A percentile compares a stretch with the other conserved stretches of the same genome.
Evolutionary conservation across 495 filamentous ascomycete genomes (phyloP).

Genomic region (Penicillium mononematosum): DNA sequence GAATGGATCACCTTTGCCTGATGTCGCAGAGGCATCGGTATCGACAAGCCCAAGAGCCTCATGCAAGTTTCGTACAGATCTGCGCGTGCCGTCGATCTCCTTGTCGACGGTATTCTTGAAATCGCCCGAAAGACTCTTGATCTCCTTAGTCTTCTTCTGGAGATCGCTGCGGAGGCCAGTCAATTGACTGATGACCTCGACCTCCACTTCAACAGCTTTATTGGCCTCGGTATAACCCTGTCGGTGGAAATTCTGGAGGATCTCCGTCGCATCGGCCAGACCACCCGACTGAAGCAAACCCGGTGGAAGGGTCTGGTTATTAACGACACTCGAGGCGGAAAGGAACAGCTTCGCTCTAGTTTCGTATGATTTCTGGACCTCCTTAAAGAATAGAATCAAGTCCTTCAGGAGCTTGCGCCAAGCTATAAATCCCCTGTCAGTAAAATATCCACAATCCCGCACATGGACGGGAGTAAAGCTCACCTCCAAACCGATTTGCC

Average conservation of each 20-base stretch:
- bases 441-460: constrained; percentile 1
- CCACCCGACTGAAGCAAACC: constrained; percentile 76
- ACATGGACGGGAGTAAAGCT: constrained; percentile 20
- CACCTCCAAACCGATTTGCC: constrained; percentile 87
- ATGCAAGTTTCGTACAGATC: constrained; percentile 72
- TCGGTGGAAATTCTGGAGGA: constrained; percentile 80
- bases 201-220: constrained; percentile 86
- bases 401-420: constrained; percentile 97
- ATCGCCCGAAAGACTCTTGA: constrained; percentile 85
- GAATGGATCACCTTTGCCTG: constrained; percentile 89
- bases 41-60: constrained; percentile 77
- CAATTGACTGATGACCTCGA: constrained; percentile 83
- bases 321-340: constrained; percentile 80
- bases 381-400: constrained; percentile 89
- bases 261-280: constrained; percentile 78
- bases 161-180: constrained; percentile 84
- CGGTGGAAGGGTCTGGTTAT: constrained; percentile 70
- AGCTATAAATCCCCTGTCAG: constrained; percentile 50
- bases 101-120: constrained; percentile 79
- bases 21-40: constrained; percentile 67
- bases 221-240: constrained; percentile 77
- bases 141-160: constrained; percentile 95
- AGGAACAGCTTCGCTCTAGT: constrained; percentile 75
- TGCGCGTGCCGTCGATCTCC: constrained; percentile 55
- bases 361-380: constrained; percentile 89